Percentiles rank a stretch among this genome's conserved stretches.
Evolutionary conservation across 2,329 filamentous ascomycete species (phyloP).

Genomic region (Beauveria australis): DNA sequence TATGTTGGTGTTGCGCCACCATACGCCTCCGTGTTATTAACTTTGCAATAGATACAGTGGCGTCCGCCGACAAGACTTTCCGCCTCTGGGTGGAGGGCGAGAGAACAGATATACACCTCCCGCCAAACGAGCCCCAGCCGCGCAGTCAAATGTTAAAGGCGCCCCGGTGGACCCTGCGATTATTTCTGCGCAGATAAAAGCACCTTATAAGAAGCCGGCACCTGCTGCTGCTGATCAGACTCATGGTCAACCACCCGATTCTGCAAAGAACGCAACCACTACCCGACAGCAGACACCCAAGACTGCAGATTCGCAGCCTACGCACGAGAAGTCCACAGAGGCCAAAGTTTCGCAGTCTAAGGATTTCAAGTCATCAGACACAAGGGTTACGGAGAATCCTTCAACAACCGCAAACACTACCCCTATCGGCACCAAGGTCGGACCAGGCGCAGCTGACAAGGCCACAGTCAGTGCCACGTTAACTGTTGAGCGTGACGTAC

Average conservation of each 20-base stretch:
- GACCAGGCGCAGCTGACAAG: slow-evolving; percentile 29
- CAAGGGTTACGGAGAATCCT: slow-evolving; percentile 27
- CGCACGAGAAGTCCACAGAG: slow-evolving; percentile 22
- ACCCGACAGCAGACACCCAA: slow-evolving; percentile 22
- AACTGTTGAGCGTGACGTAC: slow-evolving; percentile 54
- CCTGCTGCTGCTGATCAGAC: slow-evolving; percentile 18
- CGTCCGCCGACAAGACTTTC: slow-evolving; percentile 69
- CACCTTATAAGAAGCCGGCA: slow-evolving; percentile 30
- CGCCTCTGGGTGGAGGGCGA: slow-evolving; percentile 47
- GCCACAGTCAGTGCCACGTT: slow-evolving; percentile 45
- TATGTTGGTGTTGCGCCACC: slow-evolving; percentile 31
- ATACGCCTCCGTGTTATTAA: slow-evolving; percentile 15
- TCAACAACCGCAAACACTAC: slow-evolving; percentile 22
- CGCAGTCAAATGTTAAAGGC: slow-evolving; percentile 63
- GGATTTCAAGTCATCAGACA: slow-evolving; percentile 15
- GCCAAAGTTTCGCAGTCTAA: slow-evolving; percentile 4
- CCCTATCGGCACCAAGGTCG: slow-evolving; percentile 17
- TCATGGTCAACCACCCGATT: slow-evolving; percentile 19
- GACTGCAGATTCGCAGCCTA: slow-evolving; percentile 10
- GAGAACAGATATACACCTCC: slow-evolving; percentile 82
- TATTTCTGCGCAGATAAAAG: slow-evolving; percentile 73
- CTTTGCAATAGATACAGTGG: slow-evolving; percentile 66
- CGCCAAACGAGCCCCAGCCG: slow-evolving; percentile 71
- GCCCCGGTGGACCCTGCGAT: slow-evolving; percentile 81
- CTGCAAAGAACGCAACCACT: slow-evolving; percentile 22